These are phyloP conservation scores for Cordia subcordata DNA, from an alignment of 257 asterid genomes.

Conservation along the genomic window DNA sequence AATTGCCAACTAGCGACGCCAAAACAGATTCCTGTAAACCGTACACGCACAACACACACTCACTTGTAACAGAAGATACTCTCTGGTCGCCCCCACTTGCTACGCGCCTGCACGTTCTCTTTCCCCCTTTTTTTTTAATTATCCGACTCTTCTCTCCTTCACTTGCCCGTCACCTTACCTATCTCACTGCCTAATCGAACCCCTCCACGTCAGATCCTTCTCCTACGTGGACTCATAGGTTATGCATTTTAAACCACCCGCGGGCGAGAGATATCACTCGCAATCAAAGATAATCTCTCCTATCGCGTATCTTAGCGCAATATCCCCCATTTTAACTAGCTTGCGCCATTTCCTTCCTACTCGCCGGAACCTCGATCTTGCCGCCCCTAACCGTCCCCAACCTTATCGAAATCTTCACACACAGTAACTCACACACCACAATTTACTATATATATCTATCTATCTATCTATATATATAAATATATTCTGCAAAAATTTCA, in stretches of 20 bases:
- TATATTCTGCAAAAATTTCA: too few relatives aligned
- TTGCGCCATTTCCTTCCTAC: slow-evolving; percentile 33
- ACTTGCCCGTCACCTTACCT: too few relatives aligned
- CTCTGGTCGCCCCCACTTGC: slow-evolving; percentile 31
- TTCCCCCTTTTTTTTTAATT: too few relatives aligned
- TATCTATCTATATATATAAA: too few relatives aligned
- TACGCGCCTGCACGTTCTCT: slow-evolving; percentile 65
- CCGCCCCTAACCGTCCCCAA: not conserved
- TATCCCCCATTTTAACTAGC: slow-evolving; percentile 34
- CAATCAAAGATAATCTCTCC: slow-evolving; percentile 16
- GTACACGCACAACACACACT: slow-evolving; percentile 3
- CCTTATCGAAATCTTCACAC: slow-evolving; percentile 6
- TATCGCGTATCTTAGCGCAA: slow-evolving; percentile 49
- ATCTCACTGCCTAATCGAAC: too few relatives aligned
- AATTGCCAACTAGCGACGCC: slow-evolving; percentile 41
- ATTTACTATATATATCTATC: too few relatives aligned
- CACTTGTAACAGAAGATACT: slow-evolving; percentile 38
- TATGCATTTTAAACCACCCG: too few relatives aligned
- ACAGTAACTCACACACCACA: not conserved
- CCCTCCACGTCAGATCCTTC: too few relatives aligned
- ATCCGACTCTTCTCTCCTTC: slow-evolving; percentile 16
- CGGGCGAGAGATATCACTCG: too few relatives aligned
- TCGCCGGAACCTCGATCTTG: slow-evolving; percentile 19
- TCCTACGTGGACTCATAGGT: too few relatives aligned
- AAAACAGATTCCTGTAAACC: slow-evolving; percentile 26